Conservation (phyloP, 768 basidiomycete species). For the Pisolithus marmoratus region DNA sequence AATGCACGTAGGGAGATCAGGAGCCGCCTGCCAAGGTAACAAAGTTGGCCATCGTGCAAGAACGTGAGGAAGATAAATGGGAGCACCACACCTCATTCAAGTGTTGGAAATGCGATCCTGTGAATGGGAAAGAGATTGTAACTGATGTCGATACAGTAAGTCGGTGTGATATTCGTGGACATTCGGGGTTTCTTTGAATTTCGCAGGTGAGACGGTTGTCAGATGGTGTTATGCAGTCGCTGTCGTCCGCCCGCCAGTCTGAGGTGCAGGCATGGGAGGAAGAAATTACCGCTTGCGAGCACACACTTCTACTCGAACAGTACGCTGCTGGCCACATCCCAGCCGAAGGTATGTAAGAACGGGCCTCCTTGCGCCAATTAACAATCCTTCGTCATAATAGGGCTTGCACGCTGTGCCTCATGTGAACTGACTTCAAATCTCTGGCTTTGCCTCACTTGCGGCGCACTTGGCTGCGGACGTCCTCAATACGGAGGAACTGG, state of each 20-base stretch:
- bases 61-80: constrained; percentile 87
- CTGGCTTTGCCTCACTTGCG: constrained; percentile 94
- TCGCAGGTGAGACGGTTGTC: constrained; percentile 49
- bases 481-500: constrained; percentile 73
- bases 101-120: constrained; percentile 70
- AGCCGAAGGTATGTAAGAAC: constrained; percentile 14
- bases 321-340: constrained; percentile 20
- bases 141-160: constrained; percentile 33
- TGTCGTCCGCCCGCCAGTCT: constrained; percentile 87
- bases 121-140: constrained; percentile 40
- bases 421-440: constrained; percentile 90
- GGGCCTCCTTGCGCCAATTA: background rate
- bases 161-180: background rate
- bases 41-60: constrained; percentile 83
- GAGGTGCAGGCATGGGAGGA: constrained; percentile 99
- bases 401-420: constrained; percentile 72
- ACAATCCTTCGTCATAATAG: constrained; percentile 31
- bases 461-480: constrained; percentile 84
- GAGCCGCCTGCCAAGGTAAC: constrained; percentile 88
- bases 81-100: constrained; percentile 57
- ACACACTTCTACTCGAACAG: constrained; percentile 57
- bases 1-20: constrained; percentile 47
- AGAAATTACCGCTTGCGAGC: constrained; percentile 84
- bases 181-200: background rate
- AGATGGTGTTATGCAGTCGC: constrained; percentile 67